These are phyloP conservation scores for Tephrocybe sp. DNA, from an alignment of 768 basidiomycete species.

Conservation along the genomic window DNA sequence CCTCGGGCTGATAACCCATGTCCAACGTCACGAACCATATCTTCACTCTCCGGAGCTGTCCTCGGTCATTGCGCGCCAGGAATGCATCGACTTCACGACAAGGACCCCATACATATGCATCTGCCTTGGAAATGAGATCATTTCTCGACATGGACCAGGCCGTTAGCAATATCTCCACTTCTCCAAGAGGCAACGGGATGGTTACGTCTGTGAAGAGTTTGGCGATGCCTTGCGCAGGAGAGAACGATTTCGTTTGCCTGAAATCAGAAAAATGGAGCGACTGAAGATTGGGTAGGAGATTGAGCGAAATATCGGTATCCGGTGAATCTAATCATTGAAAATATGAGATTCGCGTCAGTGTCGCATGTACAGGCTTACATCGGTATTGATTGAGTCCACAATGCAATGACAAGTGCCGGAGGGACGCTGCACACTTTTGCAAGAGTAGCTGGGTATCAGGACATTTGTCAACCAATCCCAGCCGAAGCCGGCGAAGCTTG, in stretches of 20 bases:
- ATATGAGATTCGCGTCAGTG: background rate
- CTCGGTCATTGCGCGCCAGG: slow-evolving; percentile 3
- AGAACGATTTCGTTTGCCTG: slow-evolving; percentile 3
- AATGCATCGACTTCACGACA: slow-evolving; percentile 3
- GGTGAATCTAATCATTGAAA: background rate
- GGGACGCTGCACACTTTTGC: background rate
- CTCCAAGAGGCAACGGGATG: slow-evolving; percentile 1
- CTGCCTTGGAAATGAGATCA: background rate
- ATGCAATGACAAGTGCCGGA: slow-evolving; percentile 5
- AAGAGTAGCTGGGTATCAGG: background rate
- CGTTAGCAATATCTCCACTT: background rate
- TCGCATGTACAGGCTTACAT: background rate
- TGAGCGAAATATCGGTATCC: slow-evolving; percentile 1
- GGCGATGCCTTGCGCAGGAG: slow-evolving; percentile 3
- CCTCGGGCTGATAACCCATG: background rate
- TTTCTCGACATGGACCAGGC: background rate
- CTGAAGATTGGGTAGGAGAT: slow-evolving; percentile 2
- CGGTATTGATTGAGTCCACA: slow-evolving; percentile 5
- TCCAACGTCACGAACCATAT: slow-evolving; percentile 5
- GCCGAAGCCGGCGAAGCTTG: slow-evolving; percentile 5
- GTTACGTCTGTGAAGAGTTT: slow-evolving; percentile 1
- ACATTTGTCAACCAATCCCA: slow-evolving; percentile 9
- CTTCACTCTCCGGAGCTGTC: background rate
- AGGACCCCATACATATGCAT: slow-evolving; percentile 5
- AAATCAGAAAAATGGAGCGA: slow-evolving; percentile 4